These are phyloP conservation scores for Vitis cinerea DNA, from an alignment of 164 flowering plant species.

Conservation along the genomic window DNA sequence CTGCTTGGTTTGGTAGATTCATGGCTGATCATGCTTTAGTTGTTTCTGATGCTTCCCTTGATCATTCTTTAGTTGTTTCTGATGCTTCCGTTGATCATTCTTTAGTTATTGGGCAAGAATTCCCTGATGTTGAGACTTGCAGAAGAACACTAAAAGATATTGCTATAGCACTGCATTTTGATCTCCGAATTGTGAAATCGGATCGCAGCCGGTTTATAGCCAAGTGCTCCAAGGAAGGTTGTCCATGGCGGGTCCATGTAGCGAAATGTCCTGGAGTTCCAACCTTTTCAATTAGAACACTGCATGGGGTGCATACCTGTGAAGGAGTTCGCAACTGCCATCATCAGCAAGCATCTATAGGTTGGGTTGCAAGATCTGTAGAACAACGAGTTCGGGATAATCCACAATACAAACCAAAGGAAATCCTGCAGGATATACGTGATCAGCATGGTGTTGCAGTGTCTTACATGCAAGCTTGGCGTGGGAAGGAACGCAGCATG, in stretches of 20 bases:
- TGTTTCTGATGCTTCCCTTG: conserved; percentile 24
- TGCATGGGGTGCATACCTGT: conserved; percentile 89
- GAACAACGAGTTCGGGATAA: conserved; percentile 84
- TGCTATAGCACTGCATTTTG: conserved; percentile 92
- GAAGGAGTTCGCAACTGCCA: conserved; percentile 89
- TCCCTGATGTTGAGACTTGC: conserved; percentile 65
- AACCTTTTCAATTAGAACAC: conserved; percentile 81
- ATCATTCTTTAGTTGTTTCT: conserved; percentile 1
- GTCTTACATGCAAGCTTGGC: conserved; percentile 99
- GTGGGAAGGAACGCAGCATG: conserved; percentile 98
- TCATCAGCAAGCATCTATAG: conserved; percentile 97
- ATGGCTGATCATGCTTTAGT: conserved; percentile 36
- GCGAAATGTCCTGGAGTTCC: conserved; percentile 89
- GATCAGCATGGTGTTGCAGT: conserved; percentile 97
- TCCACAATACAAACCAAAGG: conserved; percentile 94
- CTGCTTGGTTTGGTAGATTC: conserved; percentile 17
- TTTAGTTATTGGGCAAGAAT: conserved; percentile 81
- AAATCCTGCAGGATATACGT: conserved; percentile 83
- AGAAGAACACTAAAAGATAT: conserved; percentile 78
- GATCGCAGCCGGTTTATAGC: conserved; percentile 96
- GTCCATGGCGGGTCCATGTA: conserved; percentile 98
- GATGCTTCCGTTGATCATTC: conserved; percentile 30
- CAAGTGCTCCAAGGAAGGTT: conserved; percentile 91
- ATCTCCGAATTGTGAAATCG: conserved; percentile 95
- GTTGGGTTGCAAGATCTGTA: conserved; percentile 98